Conservation (phyloP, 2,329 filamentous ascomycete genomes). For the Ophiostoma ulmi region DNA sequence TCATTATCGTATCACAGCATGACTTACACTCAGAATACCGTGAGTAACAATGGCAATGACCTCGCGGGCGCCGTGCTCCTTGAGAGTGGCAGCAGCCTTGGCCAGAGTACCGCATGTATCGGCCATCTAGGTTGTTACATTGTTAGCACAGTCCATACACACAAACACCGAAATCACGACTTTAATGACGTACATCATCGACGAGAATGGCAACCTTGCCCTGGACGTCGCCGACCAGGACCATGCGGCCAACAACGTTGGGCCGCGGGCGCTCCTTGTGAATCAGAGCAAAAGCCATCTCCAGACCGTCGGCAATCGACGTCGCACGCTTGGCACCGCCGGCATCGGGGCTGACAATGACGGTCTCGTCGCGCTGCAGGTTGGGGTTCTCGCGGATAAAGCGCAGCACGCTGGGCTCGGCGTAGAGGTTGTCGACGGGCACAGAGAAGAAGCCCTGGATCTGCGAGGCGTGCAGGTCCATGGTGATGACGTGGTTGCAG, state of each 20-base stretch:
- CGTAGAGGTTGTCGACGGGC: slow-evolving; percentile 74
- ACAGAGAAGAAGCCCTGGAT: slow-evolving; percentile 79
- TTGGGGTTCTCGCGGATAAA: slow-evolving; percentile 41
- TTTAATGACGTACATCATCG: slow-evolving; percentile 27
- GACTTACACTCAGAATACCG: slow-evolving; percentile 27
- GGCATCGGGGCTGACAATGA: slow-evolving; percentile 92
- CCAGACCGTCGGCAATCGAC: slow-evolving; percentile 84
- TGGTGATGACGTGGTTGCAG: slow-evolving; percentile 67
- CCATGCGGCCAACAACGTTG: slow-evolving; percentile 83
- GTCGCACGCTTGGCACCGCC: slow-evolving; percentile 93
- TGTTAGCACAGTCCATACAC: not conserved
- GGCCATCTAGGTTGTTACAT: slow-evolving; percentile 25
- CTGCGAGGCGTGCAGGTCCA: slow-evolving; percentile 61
- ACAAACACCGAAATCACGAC: too few species aligned
- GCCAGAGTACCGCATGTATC: slow-evolving; percentile 40
- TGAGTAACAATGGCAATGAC: slow-evolving; percentile 77
- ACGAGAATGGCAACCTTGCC: slow-evolving; percentile 93
- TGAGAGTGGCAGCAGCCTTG: slow-evolving; percentile 86
- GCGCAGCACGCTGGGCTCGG: slow-evolving; percentile 82
- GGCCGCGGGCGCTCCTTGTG: slow-evolving; percentile 86
- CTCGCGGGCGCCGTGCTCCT: slow-evolving; percentile 77
- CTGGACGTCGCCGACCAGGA: slow-evolving; percentile 88
- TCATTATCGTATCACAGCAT: not conserved
- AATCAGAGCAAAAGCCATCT: slow-evolving; percentile 87
- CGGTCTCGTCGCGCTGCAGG: slow-evolving; percentile 56